Evolutionary conservation across 2,329 filamentous ascomycete species (phyloP).

Genomic region (Fusarium pseudoanthophilum): DNA sequence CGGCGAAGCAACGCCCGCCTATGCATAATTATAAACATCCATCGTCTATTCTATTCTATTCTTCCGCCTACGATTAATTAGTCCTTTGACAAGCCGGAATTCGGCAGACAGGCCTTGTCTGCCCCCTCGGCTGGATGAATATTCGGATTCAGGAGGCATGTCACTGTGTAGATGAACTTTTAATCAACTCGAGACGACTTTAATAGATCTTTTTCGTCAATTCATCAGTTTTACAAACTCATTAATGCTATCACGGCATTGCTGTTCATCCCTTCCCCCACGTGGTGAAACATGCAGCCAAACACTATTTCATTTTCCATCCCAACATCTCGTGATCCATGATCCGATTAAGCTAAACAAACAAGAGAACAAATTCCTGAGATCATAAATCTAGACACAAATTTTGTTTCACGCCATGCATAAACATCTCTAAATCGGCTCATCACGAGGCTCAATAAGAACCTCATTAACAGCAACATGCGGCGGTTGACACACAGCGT

Average conservation of each 20-base stretch:
- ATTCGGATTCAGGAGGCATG: not conserved
- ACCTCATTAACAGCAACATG: slow-evolving; percentile 86
- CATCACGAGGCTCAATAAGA: slow-evolving; percentile 80
- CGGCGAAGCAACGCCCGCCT: not conserved
- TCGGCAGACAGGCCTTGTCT: slow-evolving; percentile 1
- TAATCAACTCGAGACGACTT: not conserved
- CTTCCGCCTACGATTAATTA: not conserved
- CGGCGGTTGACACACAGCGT: slow-evolving; percentile 76
- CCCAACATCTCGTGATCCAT: slow-evolving; percentile 33
- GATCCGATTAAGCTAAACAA: slow-evolving; percentile 26
- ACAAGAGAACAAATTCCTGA: slow-evolving; percentile 17
- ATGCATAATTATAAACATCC: slow-evolving; percentile 14
- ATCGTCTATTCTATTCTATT: not conserved
- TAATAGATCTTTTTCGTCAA: slow-evolving; percentile 18
- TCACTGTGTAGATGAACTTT: not conserved
- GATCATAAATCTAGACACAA: slow-evolving; percentile 32
- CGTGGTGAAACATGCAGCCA: slow-evolving; percentile 38
- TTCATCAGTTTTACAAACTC: slow-evolving; percentile 1
- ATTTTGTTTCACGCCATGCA: slow-evolving; percentile 2
- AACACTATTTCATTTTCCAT: slow-evolving; percentile 22
- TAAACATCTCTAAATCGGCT: slow-evolving; percentile 67
- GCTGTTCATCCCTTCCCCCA: slow-evolving; percentile 24
- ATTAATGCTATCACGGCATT: slow-evolving; percentile 18
- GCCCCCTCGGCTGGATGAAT: not conserved
- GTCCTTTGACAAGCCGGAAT: slow-evolving; percentile 3